Conservation (phyloP, 2,329 filamentous ascomycete species). For the Zasmidium citrigriseum region DNA sequence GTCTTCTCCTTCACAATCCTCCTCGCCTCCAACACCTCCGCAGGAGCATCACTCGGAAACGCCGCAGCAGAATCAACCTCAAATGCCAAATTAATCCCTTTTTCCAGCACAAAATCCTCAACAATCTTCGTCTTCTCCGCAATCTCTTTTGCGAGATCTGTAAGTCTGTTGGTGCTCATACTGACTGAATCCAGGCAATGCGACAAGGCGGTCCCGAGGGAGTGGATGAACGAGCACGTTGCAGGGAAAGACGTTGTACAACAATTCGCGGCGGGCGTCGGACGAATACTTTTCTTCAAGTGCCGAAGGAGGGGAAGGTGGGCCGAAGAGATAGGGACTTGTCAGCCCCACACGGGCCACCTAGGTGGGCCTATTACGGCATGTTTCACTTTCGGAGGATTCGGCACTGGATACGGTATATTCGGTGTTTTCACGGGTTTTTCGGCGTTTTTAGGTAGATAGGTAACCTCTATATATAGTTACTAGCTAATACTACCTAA, state of each 20-base stretch:
- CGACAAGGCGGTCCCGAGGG: not conserved
- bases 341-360: no score
- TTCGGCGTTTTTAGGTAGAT: no score
- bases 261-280: not conserved
- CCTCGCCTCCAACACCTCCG: slow-evolving; percentile 8
- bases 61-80: not conserved
- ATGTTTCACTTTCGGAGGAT: no score
- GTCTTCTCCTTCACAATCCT: slow-evolving; percentile 11
- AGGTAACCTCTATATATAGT: no score
- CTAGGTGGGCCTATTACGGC: no score
- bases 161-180: not conserved
- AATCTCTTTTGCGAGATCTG: not conserved
- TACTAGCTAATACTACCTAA: no score
- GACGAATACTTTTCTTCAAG: not conserved
- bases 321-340: not conserved
- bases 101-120: not conserved
- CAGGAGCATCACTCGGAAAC: slow-evolving; percentile 9
- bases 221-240: not conserved
- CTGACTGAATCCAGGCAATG: no score
- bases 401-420: no score
- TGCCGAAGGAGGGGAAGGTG: not conserved
- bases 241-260: not conserved
- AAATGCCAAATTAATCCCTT: not conserved
- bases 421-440: no score
- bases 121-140: not conserved